A percentile compares a stretch with the other conserved stretches of the same genome.
These are phyloP conservation scores for Eragrostis tef DNA, from an alignment of 202 grass and related monocot species.

Conservation along the genomic window DNA sequence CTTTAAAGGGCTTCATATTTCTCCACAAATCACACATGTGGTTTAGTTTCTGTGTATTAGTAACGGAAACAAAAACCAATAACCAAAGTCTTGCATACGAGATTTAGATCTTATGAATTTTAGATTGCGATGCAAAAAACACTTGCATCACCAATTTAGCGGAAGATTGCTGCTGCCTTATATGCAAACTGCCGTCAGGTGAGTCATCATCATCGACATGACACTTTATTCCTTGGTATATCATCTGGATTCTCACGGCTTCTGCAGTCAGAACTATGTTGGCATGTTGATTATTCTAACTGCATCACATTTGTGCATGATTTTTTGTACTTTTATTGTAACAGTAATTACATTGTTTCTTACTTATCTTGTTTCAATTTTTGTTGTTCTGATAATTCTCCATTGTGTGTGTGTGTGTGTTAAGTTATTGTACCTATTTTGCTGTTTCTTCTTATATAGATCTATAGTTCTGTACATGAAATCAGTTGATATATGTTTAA, in stretches of 20 bases:
- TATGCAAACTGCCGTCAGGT: background rate
- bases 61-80: background rate
- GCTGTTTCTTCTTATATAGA: slow-evolving; percentile 6
- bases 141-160: no score
- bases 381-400: background rate
- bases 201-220: background rate
- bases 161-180: background rate
- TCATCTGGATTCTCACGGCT: background rate
- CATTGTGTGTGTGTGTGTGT: background rate
- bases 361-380: background rate
- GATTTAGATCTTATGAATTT: slow-evolving; percentile 4
- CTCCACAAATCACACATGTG: background rate
- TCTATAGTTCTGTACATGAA: background rate
- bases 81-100: background rate
- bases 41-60: background rate
- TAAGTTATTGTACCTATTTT: no score
- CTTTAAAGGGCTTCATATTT: background rate
- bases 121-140: background rate
- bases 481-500: background rate
- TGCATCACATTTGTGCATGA: background rate
- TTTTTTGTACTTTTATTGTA: no score
- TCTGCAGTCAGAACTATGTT: background rate
- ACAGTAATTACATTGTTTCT: background rate
- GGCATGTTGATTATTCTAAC: background rate
- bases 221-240: background rate